phyloP scores from a whole-genome alignment of 1,139 yeast genomes.

The Saccharomycopsis phalli region DNA sequence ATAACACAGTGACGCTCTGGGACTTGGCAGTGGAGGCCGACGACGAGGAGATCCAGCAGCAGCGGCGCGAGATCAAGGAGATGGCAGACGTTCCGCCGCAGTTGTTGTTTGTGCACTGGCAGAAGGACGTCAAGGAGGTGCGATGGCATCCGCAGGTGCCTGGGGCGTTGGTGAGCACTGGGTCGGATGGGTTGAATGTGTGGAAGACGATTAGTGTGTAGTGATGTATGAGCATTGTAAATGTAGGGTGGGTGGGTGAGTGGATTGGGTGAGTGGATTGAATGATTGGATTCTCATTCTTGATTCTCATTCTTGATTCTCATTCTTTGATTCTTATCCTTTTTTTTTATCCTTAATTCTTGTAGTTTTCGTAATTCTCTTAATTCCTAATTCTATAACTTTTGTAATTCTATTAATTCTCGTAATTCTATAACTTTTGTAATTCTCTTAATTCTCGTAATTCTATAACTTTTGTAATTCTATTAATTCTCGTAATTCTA shows the following conservation, averaged over 20 bases:
- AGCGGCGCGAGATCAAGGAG: slow-evolving; percentile 58
- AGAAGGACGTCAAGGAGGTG: slow-evolving; percentile 92
- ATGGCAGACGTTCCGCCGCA: slow-evolving; percentile 92
- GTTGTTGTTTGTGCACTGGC: slow-evolving; percentile 95
- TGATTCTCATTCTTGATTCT: not conserved
- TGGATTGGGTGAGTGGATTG: not conserved
- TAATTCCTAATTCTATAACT: no score
- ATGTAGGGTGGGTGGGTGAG: no score
- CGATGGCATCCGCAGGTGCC: slow-evolving; percentile 98
- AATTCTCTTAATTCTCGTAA: no score
- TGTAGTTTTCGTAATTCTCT: not conserved
- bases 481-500: no score
- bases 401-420: no score
- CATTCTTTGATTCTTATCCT: not conserved
- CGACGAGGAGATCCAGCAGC: slow-evolving; percentile 85
- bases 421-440: no score
- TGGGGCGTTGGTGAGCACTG: slow-evolving; percentile 89
- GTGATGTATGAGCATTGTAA: not conserved
- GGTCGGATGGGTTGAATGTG: slow-evolving; percentile 87
- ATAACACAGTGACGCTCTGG: slow-evolving; percentile 95
- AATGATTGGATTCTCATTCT: not conserved
- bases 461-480: no score
- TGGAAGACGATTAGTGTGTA: slow-evolving; percentile 93
- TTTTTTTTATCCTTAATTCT: not conserved
- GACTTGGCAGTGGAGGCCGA: slow-evolving; percentile 95